Percentiles rank a stretch among this genome's conserved stretches.
These are phyloP conservation scores for Euphorbia pulcherrima DNA, from an alignment of 345 rosid genomes.

Conservation along the genomic window DNA sequence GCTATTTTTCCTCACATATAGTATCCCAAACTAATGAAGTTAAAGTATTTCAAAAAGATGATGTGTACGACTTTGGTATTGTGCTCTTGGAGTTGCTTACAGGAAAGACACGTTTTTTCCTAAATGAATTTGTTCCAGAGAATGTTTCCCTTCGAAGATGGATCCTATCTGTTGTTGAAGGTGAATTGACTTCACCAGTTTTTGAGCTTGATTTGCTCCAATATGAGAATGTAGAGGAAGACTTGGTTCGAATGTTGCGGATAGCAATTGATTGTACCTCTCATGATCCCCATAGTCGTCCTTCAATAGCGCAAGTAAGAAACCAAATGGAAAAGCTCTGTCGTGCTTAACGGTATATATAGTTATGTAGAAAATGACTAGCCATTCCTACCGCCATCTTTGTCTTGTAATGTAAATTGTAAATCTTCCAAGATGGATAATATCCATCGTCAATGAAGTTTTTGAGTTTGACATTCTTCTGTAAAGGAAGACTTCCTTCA, in stretches of 20 bases:
- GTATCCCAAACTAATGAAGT: conserved; percentile 36
- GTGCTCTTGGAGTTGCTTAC: conserved; percentile 41
- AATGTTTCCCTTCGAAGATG: conserved; percentile 46
- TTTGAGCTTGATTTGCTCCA: conserved; percentile 42
- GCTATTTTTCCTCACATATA: no score
- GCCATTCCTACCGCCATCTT: no score
- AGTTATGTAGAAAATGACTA: conserved; percentile 10
- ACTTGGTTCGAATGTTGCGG: conserved; percentile 43
- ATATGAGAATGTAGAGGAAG: conserved; percentile 38
- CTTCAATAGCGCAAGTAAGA: conserved; percentile 31
- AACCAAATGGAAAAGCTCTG: conserved; percentile 28
- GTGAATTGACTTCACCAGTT: conserved; percentile 43
- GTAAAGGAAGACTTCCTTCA: no score
- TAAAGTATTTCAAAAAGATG: conserved; percentile 45
- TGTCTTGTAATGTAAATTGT: background rate
- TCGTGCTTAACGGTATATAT: conserved; percentile 6
- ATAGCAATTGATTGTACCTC: conserved; percentile 39
- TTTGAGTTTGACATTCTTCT: no score
- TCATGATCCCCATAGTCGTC: conserved; percentile 43
- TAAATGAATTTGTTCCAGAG: conserved; percentile 39
- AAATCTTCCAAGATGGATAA: no score
- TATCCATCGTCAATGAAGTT: no score
- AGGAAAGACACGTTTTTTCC: conserved; percentile 26
- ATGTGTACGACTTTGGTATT: conserved; percentile 49
- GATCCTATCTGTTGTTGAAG: conserved; percentile 44